Evolutionary conservation across 2,329 filamentous ascomycete genomes (phyloP).

Genomic region (Pseudogymnoascus verrucosus): DNA sequence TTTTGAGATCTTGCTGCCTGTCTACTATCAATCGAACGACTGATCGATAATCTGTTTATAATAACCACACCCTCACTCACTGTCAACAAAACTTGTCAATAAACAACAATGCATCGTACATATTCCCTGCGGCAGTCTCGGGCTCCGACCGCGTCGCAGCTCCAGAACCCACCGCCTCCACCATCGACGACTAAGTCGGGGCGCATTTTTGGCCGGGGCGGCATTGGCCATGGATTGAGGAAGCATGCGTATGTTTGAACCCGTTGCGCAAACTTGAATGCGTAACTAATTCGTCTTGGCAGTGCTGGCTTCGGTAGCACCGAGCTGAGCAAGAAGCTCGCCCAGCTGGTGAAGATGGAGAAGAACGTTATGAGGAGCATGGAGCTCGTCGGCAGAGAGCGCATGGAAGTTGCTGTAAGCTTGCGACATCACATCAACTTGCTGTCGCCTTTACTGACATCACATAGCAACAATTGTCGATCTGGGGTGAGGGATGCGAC

Average conservation of each 20-base stretch:
- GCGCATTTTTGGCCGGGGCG: conserved; percentile 78
- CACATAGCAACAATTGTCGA: conserved; percentile 86
- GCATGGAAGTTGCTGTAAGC: conserved; percentile 96
- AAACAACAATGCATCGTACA: conserved; percentile 78
- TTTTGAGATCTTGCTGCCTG: not conserved
- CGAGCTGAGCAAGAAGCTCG: conserved; percentile 94
- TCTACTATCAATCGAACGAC: conserved; percentile 6
- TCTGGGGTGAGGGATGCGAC: conserved; percentile 93
- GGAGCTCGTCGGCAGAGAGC: conserved; percentile 88
- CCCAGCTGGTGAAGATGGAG: conserved; percentile 99
- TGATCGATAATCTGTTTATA: not conserved
- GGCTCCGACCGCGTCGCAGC: conserved; percentile 72
- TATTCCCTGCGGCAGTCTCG: conserved; percentile 98
- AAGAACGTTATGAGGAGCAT: conserved; percentile 99
- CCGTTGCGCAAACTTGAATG: conserved; percentile 17
- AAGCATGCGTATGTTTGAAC: conserved; percentile 35
- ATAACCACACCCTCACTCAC: not conserved
- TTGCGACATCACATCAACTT: not conserved
- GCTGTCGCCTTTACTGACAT: conserved; percentile 13
- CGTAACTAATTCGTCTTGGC: conserved; percentile 35
- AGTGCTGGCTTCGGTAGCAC: conserved; percentile 66
- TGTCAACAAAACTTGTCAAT: not conserved
- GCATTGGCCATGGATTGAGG: conserved; percentile 54
- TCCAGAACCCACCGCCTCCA: conserved; percentile 88
- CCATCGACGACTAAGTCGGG: conserved; percentile 84